These are phyloP conservation scores for Rhizopus sp. DNA, from an alignment of 371 early-diverging fungal species.

Conservation along the genomic window DNA sequence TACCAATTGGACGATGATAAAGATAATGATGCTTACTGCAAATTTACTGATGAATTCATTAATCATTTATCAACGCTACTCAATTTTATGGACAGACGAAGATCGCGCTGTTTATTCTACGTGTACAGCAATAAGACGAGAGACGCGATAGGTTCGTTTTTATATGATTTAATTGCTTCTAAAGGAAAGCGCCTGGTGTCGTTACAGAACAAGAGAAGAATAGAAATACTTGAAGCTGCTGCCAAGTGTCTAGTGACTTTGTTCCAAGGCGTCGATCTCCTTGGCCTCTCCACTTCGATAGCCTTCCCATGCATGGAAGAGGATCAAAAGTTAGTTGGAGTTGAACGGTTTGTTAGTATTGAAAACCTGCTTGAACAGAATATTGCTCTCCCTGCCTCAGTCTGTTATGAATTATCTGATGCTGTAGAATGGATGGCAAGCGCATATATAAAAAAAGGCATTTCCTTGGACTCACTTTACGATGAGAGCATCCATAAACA, in stretches of 20 bases:
- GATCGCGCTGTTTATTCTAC: conserved; percentile 30
- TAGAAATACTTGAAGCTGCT: conserved; percentile 18
- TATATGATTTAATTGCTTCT: conserved; percentile 23
- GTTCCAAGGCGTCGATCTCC: conserved; percentile 37
- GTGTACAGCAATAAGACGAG: conserved; percentile 25
- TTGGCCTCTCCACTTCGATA: conserved; percentile 19
- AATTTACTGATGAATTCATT: conserved; percentile 19
- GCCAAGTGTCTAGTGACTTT: conserved; percentile 30
- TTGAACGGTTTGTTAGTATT: conserved; percentile 25
- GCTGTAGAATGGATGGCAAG: conserved; percentile 27
- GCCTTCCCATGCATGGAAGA: conserved; percentile 14
- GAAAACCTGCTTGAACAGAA: conserved; percentile 36
- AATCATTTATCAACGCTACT: conserved; percentile 11
- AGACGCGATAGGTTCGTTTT: conserved; percentile 15
- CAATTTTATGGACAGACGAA: conserved; percentile 3
- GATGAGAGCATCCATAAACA: not conserved
- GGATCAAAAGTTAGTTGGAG: conserved; percentile 4
- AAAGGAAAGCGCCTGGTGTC: conserved; percentile 4
- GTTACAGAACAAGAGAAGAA: not conserved
- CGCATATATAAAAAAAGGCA: not conserved
- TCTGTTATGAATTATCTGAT: conserved; percentile 33
- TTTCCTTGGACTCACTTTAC: too few relatives aligned
- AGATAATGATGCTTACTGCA: conserved; percentile 1
- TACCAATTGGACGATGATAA: conserved; percentile 5
- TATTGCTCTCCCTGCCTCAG: conserved; percentile 37